Conservation (phyloP, 1,139 yeast genomes). For the Hyphopichia buzzinii region DNA sequence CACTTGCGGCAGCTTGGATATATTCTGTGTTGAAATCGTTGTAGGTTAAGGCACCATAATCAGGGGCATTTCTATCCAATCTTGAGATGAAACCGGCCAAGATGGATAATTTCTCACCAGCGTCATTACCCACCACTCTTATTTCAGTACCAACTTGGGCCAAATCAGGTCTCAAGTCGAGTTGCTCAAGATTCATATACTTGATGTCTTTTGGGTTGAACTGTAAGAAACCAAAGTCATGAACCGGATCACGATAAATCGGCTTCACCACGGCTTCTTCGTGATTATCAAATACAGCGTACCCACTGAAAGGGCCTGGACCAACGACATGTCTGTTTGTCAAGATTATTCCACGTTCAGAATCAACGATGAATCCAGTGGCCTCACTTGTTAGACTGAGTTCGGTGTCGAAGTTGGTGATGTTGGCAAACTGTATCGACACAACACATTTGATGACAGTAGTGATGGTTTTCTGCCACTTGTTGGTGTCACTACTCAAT, state of each 20-base stretch:
- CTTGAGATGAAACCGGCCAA: slow-evolving; percentile 87
- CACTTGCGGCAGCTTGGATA: slow-evolving; percentile 94
- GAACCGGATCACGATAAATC: slow-evolving; percentile 80
- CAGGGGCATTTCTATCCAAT: slow-evolving; percentile 92
- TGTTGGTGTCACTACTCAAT: slow-evolving; percentile 11
- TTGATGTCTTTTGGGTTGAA: slow-evolving; percentile 72
- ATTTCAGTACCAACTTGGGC: slow-evolving; percentile 91
- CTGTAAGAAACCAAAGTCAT: slow-evolving; percentile 78
- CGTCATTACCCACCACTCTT: slow-evolving; percentile 93
- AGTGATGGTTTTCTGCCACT: slow-evolving; percentile 82
- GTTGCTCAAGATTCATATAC: slow-evolving; percentile 67
- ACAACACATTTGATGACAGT: slow-evolving; percentile 84
- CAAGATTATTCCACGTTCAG: slow-evolving; percentile 73
- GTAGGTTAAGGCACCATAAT: slow-evolving; percentile 84
- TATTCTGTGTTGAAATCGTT: slow-evolving; percentile 95
- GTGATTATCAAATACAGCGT: slow-evolving; percentile 90
- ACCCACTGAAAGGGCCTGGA: slow-evolving; percentile 90
- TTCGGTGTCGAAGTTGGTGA: slow-evolving; percentile 86
- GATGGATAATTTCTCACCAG: slow-evolving; percentile 90
- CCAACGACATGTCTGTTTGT: slow-evolving; percentile 96
- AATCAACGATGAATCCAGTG: slow-evolving; percentile 93
- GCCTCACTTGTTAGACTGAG: slow-evolving; percentile 82
- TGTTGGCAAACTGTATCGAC: slow-evolving; percentile 84
- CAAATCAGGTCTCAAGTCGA: slow-evolving; percentile 72
- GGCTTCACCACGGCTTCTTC: slow-evolving; percentile 90